phyloP scores from a whole-genome alignment of 2,329 filamentous ascomycete species.

The Cercospora canescens region DNA sequence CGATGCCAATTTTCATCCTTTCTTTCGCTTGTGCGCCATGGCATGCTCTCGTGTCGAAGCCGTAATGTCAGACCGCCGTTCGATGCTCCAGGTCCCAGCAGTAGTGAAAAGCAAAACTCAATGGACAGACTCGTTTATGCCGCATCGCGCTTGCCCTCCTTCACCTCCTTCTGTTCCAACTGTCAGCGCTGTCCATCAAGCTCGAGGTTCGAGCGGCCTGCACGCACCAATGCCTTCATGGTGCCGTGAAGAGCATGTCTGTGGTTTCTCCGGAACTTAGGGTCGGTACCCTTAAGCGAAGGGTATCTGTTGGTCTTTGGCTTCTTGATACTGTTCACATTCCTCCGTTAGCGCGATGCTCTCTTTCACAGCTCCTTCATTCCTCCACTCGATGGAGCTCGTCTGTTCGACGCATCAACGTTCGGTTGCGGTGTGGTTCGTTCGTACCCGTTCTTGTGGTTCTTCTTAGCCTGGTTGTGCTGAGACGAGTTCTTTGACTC shows the following conservation, averaged over 20 bases:
- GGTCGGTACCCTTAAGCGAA: conserved; percentile 96
- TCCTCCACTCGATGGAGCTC: neutral
- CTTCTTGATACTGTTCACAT: conserved; percentile 88
- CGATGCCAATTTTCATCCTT: conserved; percentile 9
- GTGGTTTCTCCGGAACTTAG: conserved; percentile 99
- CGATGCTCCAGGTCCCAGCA: conserved; percentile 19
- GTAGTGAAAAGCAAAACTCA: conserved; percentile 9
- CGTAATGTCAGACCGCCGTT: conserved; percentile 16
- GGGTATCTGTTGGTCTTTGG: conserved; percentile 99
- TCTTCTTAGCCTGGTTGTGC: conserved; percentile 98
- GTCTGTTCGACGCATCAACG: neutral
- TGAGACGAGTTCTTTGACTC: conserved; percentile 99
- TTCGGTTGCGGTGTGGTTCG: conserved; percentile 1
- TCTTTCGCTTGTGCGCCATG: conserved; percentile 17
- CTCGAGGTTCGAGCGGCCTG: neutral
- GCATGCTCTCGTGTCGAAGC: conserved; percentile 18
- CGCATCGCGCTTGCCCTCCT: conserved; percentile 89
- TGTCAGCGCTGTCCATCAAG: conserved; percentile 27
- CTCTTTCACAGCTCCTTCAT: neutral
- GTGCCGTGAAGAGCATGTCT: conserved; percentile 99
- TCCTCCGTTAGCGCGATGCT: conserved; percentile 14
- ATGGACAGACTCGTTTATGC: conserved; percentile 58
- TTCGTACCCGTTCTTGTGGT: conserved; percentile 96
- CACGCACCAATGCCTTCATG: conserved; percentile 91
- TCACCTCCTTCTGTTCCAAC: conserved; percentile 81